Evolutionary conservation across 2,329 filamentous ascomycete genomes (phyloP).

Genomic region (Curvularia sp.): DNA sequence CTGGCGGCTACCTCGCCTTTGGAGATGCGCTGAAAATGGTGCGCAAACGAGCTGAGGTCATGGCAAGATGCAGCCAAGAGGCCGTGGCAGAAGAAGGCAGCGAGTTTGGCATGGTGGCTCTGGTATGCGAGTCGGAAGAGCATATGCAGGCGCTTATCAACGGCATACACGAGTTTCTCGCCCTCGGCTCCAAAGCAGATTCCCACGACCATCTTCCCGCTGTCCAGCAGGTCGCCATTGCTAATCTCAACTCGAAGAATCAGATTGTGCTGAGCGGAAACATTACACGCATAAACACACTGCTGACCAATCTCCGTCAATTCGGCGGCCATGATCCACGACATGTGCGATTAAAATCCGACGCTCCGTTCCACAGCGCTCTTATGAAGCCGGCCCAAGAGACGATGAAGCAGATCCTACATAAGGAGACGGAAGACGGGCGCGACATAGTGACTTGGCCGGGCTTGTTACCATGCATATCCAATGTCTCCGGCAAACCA

Average conservation of each 20-base stretch:
- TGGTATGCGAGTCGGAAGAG: slow-evolving; percentile 80
- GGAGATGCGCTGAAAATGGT: slow-evolving; percentile 80
- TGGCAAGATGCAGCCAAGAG: slow-evolving; percentile 76
- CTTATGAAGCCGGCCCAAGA: slow-evolving; percentile 86
- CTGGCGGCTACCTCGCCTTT: slow-evolving; percentile 80
- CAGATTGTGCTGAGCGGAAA: slow-evolving; percentile 94
- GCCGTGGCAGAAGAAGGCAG: slow-evolving; percentile 73
- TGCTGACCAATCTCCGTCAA: slow-evolving; percentile 83
- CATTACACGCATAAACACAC: slow-evolving; percentile 79
- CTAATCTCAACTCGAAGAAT: slow-evolving; percentile 94
- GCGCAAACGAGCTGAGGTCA: slow-evolving; percentile 77
- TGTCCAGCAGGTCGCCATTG: slow-evolving; percentile 86
- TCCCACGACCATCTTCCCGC: slow-evolving; percentile 72
- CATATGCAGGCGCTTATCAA: slow-evolving; percentile 73
- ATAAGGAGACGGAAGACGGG: slow-evolving; percentile 62
- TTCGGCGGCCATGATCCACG: slow-evolving; percentile 92
- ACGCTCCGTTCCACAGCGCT: slow-evolving; percentile 89
- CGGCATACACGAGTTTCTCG: slow-evolving; percentile 80
- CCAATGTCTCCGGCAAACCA: slow-evolving; percentile 83
- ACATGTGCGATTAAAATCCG: slow-evolving; percentile 83
- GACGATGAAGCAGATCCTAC: slow-evolving; percentile 73
- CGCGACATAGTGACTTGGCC: slow-evolving; percentile 78
- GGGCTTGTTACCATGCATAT: slow-evolving; percentile 76
- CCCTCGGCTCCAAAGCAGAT: slow-evolving; percentile 71
- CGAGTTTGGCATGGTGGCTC: slow-evolving; percentile 92